Conservation (phyloP, 306 rosid species). For the Erythrophleum fordii region DNA sequence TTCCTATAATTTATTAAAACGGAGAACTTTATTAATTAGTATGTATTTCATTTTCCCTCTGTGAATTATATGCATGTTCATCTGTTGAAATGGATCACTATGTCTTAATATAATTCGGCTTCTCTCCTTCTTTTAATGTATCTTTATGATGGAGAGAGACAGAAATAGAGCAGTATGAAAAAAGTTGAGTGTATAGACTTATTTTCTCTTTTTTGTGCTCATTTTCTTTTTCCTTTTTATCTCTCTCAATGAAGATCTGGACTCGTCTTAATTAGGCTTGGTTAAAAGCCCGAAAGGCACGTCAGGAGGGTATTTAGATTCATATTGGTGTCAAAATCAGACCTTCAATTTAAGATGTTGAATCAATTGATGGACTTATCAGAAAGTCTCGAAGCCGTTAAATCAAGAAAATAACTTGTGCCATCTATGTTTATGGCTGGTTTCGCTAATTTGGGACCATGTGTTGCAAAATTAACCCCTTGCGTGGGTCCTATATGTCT, state of each 20-base stretch:
- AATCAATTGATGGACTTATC: conserved; percentile 33
- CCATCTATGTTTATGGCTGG: conserved; percentile 34
- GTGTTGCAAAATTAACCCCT: conserved; percentile 47
- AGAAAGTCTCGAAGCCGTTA: conserved; percentile 33
- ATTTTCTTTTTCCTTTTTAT: too few relatives aligned
- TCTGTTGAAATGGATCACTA: not conserved
- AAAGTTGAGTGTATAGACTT: too few relatives aligned
- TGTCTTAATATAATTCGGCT: too few relatives aligned
- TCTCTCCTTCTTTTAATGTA: too few relatives aligned
- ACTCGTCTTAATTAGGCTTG: not conserved
- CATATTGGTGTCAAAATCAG: conserved; percentile 37
- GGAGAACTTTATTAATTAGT: not conserved
- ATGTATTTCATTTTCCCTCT: not conserved
- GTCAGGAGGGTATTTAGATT: not conserved
- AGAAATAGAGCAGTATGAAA: too few relatives aligned
- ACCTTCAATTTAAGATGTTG: conserved; percentile 32
- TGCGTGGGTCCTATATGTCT: conserved; percentile 50
- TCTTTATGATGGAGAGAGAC: too few relatives aligned
- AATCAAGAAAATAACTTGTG: conserved; percentile 31
- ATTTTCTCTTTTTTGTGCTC: too few relatives aligned
- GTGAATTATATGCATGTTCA: not conserved
- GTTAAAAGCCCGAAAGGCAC: not conserved
- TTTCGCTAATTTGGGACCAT: conserved; percentile 53
- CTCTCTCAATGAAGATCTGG: too few relatives aligned
- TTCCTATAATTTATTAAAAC: not conserved